These are phyloP conservation scores for Trichoderma hamatum DNA, from an alignment of 2,329 filamentous ascomycete species.

Conservation along the genomic window DNA sequence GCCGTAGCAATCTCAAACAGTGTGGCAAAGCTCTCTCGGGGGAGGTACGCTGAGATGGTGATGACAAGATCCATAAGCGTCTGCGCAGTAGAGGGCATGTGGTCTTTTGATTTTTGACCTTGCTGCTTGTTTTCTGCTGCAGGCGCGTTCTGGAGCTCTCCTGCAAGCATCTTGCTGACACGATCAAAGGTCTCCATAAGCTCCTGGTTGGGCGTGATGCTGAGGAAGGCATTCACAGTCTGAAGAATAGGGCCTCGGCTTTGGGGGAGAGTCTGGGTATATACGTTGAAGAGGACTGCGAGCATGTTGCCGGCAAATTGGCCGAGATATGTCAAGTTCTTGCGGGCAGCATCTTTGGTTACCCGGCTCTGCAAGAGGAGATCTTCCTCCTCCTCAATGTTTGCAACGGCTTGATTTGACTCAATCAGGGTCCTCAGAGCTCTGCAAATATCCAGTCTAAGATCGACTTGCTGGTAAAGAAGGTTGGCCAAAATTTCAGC, in stretches of 20 bases:
- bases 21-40: constrained; percentile 78
- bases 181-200: constrained; percentile 86
- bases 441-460: constrained; percentile 85
- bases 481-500: constrained; percentile 90
- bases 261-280: constrained; percentile 92
- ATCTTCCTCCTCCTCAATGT: constrained; percentile 71
- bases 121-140: constrained; percentile 65
- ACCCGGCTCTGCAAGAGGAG: constrained; percentile 78
- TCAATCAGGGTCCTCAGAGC: constrained; percentile 86
- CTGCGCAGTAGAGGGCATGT: constrained; percentile 90
- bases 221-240: constrained; percentile 92
- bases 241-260: constrained; percentile 88
- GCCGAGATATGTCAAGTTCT: constrained; percentile 81
- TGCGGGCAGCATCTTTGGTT: constrained; percentile 71
- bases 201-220: constrained; percentile 77
- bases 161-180: constrained; percentile 81
- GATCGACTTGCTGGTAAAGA: constrained; percentile 86
- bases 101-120: constrained; percentile 61
- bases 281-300: constrained; percentile 98
- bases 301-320: constrained; percentile 84
- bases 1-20: constrained; percentile 86
- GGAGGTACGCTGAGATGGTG: constrained; percentile 91
- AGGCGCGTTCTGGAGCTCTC: constrained; percentile 60
- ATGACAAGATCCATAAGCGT: constrained; percentile 97
- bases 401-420: constrained; percentile 81